A percentile compares a stretch with the other conserved stretches of the same genome.
Evolutionary conservation across 768 basidiomycete genomes (phyloP).

Genomic region (Macrolepiota fuliginosa): DNA sequence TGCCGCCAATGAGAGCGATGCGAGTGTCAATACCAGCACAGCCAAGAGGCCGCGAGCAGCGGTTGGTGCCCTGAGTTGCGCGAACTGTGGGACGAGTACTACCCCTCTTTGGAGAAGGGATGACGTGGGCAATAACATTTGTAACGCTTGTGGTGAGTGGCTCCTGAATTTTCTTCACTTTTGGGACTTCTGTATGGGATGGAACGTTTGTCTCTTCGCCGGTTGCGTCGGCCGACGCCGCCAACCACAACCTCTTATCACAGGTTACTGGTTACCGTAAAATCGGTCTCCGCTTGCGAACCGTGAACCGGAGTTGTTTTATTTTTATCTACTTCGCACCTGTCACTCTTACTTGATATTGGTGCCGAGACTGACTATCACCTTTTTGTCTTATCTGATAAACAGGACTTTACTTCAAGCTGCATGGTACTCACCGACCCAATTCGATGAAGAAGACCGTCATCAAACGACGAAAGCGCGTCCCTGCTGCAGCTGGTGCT

Average conservation of each 20-base stretch:
- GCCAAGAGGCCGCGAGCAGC: conserved; percentile 35
- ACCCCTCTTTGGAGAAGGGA: conserved; percentile 91
- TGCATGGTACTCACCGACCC: conserved; percentile 95
- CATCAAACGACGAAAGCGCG: conserved; percentile 97
- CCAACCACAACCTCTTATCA: neutral
- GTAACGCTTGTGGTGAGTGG: conserved; percentile 91
- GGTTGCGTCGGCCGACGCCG: neutral
- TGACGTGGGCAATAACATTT: conserved; percentile 89
- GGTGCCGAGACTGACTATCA: neutral
- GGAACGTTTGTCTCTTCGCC: neutral
- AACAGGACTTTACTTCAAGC: conserved; percentile 94
- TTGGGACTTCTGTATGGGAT: conserved; percentile 15
- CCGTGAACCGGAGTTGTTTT: neutral
- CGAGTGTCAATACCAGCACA: conserved; percentile 24
- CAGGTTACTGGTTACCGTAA: neutral
- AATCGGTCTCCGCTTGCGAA: neutral
- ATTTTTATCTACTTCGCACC: neutral
- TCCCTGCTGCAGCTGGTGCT: conserved; percentile 79
- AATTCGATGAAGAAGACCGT: conserved; percentile 99
- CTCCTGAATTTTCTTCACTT: conserved; percentile 14
- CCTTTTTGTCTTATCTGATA: conserved; percentile 16
- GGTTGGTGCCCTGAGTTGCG: conserved; percentile 79
- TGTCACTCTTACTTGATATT: neutral
- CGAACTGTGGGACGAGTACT: conserved; percentile 86
- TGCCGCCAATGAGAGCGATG: conserved; percentile 32